Evolutionary conservation across 2,329 filamentous ascomycete species (phyloP).

Genomic region (Phialemoniopsis sp.): DNA sequence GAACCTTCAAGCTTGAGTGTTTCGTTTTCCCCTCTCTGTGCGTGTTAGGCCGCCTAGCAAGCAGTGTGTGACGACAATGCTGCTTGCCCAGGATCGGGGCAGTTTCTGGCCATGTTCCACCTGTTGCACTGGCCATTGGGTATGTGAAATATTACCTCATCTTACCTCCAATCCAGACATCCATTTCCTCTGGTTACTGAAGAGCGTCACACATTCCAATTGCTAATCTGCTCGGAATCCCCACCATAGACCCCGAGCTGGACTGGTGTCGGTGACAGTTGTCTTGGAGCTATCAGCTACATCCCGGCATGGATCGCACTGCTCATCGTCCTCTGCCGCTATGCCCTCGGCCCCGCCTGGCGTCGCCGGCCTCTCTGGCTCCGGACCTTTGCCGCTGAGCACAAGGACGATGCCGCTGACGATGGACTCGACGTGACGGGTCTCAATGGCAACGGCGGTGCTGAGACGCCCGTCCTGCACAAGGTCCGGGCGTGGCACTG

Average conservation of each 20-base stretch:
- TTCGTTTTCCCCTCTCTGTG: no score
- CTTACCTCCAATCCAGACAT: background rate
- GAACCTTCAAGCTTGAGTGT: no score
- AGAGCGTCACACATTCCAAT: no score
- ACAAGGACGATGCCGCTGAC: slow-evolving; percentile 3
- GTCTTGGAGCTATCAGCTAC: slow-evolving; percentile 22
- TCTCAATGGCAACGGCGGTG: background rate
- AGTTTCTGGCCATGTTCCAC: slow-evolving; percentile 22
- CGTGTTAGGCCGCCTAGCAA: no score
- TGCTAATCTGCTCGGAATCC: no score
- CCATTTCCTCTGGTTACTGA: no score
- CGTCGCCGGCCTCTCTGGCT: slow-evolving; percentile 25
- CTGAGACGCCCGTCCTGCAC: background rate
- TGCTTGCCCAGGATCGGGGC: no score
- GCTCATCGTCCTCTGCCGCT: slow-evolving; percentile 21
- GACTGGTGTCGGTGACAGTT: slow-evolving; percentile 18
- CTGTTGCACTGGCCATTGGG: slow-evolving; percentile 24
- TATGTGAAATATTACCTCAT: slow-evolving; percentile 9
- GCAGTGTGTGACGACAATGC: slow-evolving; percentile 5
- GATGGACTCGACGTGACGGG: background rate
- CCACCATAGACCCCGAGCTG: no score
- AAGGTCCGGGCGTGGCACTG: slow-evolving; percentile 7
- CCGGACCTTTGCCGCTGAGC: slow-evolving; percentile 24
- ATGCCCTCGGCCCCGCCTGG: slow-evolving; percentile 23
- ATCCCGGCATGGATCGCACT: slow-evolving; percentile 23